A percentile compares a stretch with the other conserved stretches of the same genome.
Conservation (phyloP, 2,329 filamentous ascomycete species). For the Fusarium papillatum region DNA sequence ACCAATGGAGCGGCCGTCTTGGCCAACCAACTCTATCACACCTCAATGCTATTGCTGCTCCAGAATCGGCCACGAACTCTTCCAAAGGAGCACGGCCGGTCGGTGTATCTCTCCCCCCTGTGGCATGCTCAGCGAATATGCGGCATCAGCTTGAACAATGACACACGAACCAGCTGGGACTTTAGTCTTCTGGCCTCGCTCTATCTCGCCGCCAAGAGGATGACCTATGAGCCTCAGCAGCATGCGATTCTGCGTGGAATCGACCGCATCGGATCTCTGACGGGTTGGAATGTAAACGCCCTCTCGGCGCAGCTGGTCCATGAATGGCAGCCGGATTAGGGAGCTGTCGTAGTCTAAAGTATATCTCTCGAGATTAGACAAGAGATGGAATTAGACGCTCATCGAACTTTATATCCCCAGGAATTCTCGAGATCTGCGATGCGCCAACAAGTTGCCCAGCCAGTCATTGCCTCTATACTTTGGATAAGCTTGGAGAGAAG, state of each 20-base stretch:
- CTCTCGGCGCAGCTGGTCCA: conserved; percentile 42
- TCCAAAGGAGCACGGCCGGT: conserved; percentile 46
- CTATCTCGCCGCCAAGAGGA: conserved; percentile 57
- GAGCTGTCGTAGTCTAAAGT: neutral
- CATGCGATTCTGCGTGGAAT: conserved; percentile 55
- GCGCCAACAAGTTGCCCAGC: conserved; percentile 68
- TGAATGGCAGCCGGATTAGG: conserved; percentile 45
- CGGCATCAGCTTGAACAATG: conserved; percentile 63
- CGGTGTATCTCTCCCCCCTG: conserved; percentile 54
- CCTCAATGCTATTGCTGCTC: conserved; percentile 65
- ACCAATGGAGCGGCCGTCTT: conserved; percentile 57
- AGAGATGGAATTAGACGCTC: conserved; percentile 4
- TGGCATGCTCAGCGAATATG: conserved; percentile 65
- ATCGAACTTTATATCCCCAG: conserved; percentile 54
- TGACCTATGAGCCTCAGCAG: conserved; percentile 64
- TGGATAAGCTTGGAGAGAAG: conserved; percentile 59
- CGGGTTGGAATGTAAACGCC: conserved; percentile 54
- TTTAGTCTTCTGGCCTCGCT: conserved; percentile 61
- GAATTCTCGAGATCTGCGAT: conserved; percentile 62
- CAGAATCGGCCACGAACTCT: conserved; percentile 63
- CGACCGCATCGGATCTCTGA: conserved; percentile 52
- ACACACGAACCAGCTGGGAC: conserved; percentile 60
- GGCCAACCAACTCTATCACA: conserved; percentile 70
- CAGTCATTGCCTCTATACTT: conserved; percentile 64
- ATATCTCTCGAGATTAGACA: conserved; percentile 1